phyloP scores from a whole-genome alignment of 1,284 basidiomycete species.

The Tremellales sp. region DNA sequence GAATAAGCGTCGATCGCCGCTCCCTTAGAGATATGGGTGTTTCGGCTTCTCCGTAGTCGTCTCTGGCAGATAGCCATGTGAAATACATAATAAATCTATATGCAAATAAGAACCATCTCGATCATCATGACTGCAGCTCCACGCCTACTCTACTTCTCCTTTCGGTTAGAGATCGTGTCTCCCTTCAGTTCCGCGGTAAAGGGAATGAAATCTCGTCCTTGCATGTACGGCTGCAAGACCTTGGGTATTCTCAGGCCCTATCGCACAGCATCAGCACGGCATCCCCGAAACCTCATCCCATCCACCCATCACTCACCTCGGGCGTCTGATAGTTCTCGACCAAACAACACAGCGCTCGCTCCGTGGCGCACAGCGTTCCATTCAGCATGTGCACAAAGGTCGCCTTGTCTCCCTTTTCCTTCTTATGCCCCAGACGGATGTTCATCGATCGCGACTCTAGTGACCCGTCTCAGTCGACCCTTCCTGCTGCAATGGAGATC shows the following conservation, averaged over 20 bases:
- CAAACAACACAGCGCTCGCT: constrained; percentile 91
- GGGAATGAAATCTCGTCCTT: constrained; percentile 88
- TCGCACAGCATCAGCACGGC: constrained; percentile 5
- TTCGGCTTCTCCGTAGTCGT: no score
- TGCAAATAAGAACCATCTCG: no score
- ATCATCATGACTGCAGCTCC: no score
- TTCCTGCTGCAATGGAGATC: not conserved
- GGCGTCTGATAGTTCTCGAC: constrained; percentile 99
- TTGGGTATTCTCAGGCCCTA: constrained; percentile 87
- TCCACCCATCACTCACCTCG: constrained; percentile 62
- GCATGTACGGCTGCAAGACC: constrained; percentile 88
- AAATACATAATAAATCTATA: no score
- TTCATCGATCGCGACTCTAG: constrained; percentile 84
- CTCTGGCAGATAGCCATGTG: no score
- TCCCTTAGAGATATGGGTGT: no score
- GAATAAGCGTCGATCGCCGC: no score
- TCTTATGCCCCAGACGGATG: constrained; percentile 82
- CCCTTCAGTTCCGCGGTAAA: constrained; percentile 52
- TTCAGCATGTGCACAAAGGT: constrained; percentile 97
- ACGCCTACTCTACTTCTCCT: constrained; percentile 17
- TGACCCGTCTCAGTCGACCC: no score
- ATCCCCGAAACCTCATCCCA: no score
- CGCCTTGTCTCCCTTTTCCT: constrained; percentile 79
- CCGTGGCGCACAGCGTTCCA: constrained; percentile 94
- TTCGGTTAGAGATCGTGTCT: constrained; percentile 37